Conservation (phyloP, 257 asterid genomes). For the Hygrophila difformis region DNA sequence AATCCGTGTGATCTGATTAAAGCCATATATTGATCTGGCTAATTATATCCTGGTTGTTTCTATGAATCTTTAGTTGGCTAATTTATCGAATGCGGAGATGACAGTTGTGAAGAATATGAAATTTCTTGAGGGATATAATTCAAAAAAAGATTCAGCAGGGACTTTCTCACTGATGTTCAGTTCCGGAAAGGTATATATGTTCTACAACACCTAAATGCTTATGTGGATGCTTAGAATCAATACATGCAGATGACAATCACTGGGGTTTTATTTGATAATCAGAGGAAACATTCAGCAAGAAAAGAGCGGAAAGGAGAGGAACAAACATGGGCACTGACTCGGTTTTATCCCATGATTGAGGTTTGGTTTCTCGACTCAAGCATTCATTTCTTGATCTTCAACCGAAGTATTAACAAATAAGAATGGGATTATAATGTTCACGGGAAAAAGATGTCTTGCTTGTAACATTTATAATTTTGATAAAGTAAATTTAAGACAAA, state of each 20-base stretch:
- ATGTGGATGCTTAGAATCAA: constrained; percentile 2
- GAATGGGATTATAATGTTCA: too few relatives aligned
- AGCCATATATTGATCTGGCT: too few relatives aligned
- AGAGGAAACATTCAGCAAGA: constrained; percentile 77
- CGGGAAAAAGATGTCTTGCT: too few relatives aligned
- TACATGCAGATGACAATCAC: constrained; percentile 26
- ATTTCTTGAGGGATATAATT: constrained; percentile 50
- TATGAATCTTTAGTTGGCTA: constrained; percentile 62
- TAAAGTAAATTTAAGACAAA: too few relatives aligned
- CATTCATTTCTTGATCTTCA: constrained; percentile 21
- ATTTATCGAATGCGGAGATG: constrained; percentile 77
- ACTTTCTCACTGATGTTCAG: constrained; percentile 85
- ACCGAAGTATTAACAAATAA: too few relatives aligned
- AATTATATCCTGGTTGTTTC: too few relatives aligned
- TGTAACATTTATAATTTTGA: too few relatives aligned
- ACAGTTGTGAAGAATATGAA: constrained; percentile 81
- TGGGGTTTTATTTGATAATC: constrained; percentile 33
- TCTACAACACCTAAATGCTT: constrained; percentile 23
- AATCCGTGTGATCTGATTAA: too few relatives aligned
- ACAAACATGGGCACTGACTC: constrained; percentile 81
- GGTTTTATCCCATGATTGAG: constrained; percentile 92
- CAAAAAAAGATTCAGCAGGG: constrained; percentile 52
- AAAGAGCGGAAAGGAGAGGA: constrained; percentile 86
- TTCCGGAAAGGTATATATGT: constrained; percentile 57
- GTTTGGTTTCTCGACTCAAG: constrained; percentile 28